Evolutionary conservation across 148 eudicot species (phyloP).

Genomic region (Amaranthus hypochondriacus): DNA sequence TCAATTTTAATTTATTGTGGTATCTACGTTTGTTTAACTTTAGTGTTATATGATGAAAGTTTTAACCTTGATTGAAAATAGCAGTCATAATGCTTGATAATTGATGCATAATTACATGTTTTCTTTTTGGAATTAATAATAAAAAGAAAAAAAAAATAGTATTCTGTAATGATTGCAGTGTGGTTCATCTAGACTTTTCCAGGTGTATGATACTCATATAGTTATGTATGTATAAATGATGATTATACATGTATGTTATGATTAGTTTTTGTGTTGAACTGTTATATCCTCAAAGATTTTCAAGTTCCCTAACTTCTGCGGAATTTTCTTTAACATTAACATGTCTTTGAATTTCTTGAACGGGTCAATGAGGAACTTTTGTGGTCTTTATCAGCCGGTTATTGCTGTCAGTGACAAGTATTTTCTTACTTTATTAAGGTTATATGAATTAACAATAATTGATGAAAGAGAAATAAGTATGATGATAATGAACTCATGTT

Average conservation of each 20-base stretch:
- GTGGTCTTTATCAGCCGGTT: background rate
- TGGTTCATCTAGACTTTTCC: background rate
- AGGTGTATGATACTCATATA: slow-evolving; percentile 9
- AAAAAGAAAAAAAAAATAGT: background rate
- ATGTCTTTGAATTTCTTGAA: background rate
- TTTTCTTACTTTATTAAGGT: background rate
- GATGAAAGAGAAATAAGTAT: background rate
- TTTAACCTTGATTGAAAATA: slow-evolving; percentile 1
- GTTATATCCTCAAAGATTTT: background rate
- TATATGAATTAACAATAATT: background rate
- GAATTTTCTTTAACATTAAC: background rate
- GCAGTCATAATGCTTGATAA: background rate
- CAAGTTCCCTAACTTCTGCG: background rate
- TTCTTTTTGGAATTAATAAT: background rate
- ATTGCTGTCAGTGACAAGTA: background rate
- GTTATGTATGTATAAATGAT: slow-evolving; percentile 12
- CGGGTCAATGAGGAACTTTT: background rate
- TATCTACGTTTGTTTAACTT: background rate
- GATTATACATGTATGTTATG: slow-evolving; percentile 3
- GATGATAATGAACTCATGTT: background rate
- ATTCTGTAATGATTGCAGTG: slow-evolving; percentile 6
- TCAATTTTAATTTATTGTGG: background rate
- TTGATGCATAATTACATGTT: background rate
- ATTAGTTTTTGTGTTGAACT: background rate
- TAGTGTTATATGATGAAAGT: slow-evolving; percentile 2